Base-by-base conservation (phyloP, 352 stramenopile genomes). In the Pilasporangium apinafurcum region DNA sequence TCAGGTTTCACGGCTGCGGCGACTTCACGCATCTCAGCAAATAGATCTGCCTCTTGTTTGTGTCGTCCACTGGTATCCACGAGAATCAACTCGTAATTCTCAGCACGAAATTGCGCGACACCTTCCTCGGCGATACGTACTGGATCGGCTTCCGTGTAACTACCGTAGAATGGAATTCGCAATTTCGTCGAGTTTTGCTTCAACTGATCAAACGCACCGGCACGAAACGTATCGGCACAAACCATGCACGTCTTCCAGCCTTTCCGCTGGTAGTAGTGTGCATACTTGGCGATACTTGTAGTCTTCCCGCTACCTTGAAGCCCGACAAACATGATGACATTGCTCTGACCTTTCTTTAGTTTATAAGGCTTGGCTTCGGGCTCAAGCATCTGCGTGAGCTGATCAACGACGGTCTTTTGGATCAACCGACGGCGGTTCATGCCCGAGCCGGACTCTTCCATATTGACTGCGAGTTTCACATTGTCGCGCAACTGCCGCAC, bases 141-240 rank as follows among this genome's bases (percentile, higher is more conserved):
- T 0, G 96, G 96, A 73, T 99, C 97, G 17, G 96, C 95, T 63
- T 99, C 95, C 8, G 93, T 98, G 70, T 99, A 98, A 53, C 73
- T 96, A 21, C 97, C 97, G 65, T 99, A 99, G 63, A 99, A 99
- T 10, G 97, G 97, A 42, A 98, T 93, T 16, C 90, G 83, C 48
- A 99, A 68, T 73, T 98, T 99, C 22, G 95, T 98, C 22, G 96
- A 96, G 79, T 99, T 99, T 72, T 99, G 97, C 69, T 99, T 99
- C 16, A 99, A 72, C 64, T 99, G 97, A 72, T 99, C 97, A 57
- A 99, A 99, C 3, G 96, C 97, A 46, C 97, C 97, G 5, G 97
- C 97, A 31, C 95, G 85, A 68, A 99, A 99, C 24, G 96, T 99
- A 82, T 99, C 97, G 13, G 95, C 96, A 67, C 97, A 99, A 4